Evolutionary conservation across 352 stramenopile species (phyloP).

Genomic region (Phytophthora megakarya): DNA sequence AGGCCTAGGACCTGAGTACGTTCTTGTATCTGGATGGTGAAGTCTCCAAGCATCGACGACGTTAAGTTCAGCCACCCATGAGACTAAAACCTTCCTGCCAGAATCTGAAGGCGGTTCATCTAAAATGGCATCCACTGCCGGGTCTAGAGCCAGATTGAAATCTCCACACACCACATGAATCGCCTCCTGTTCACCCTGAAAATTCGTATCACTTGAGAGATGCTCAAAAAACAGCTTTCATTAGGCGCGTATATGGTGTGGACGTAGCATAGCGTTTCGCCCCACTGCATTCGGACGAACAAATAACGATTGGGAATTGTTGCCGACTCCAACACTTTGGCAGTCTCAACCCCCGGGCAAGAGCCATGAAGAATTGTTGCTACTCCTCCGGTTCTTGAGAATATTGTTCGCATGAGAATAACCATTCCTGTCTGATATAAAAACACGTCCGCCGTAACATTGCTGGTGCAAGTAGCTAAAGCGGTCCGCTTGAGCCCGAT

Average conservation of each 20-base stretch:
- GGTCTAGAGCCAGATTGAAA: conserved; percentile 13
- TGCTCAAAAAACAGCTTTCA: conserved; percentile 1
- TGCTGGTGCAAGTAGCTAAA: background rate
- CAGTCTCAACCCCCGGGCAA: background rate
- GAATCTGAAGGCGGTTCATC: background rate
- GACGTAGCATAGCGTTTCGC: background rate
- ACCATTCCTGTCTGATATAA: background rate
- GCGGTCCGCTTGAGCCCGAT: background rate
- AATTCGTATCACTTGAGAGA: too few species aligned
- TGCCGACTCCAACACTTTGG: background rate
- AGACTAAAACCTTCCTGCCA: background rate
- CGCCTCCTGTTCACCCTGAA: background rate
- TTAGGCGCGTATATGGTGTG: conserved; percentile 14
- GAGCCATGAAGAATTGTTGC: conserved; percentile 5
- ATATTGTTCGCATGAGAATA: background rate
- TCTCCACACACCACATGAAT: conserved; percentile 18
- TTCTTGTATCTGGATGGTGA: background rate
- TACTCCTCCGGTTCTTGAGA: background rate
- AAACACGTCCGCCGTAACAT: background rate
- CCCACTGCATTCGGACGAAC: background rate
- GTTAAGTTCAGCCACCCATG: conserved; percentile 2
- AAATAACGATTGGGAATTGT: conserved; percentile 3
- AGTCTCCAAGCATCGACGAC: conserved; percentile 7
- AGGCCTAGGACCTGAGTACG: background rate
- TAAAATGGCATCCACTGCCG: background rate